Evolutionary conservation across 2,329 filamentous ascomycete species (phyloP), one percentile per base, ranked within the genome.

Genomic region (Pseudocercospora ulei): DNA sequence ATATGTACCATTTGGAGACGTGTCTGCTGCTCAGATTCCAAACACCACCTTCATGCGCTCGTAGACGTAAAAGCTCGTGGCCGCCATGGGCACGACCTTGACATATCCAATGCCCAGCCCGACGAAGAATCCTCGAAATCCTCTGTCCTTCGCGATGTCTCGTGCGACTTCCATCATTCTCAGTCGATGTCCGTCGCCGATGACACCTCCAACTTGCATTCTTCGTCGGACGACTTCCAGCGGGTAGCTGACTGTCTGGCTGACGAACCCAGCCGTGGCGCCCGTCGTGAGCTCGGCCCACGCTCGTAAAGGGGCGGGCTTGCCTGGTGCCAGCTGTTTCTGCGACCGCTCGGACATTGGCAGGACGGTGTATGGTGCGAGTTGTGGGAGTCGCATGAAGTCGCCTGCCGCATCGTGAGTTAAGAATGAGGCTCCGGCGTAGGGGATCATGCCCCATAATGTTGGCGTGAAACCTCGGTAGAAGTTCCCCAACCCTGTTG

Each of bases 121-220:
- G 7, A 96, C 80, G 62, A 85, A 98, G 66, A 94, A 96, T 0
- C 90, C 90, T 35, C 73, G 70, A 43, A 79, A 63, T 0, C 90
- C 90, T 40, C 71, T 72, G 63, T 95, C 85, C 29, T 71, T 66
- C 51, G 77, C 77, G 47, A 98, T 90, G 57, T 77, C 72, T 48
- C 64, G 66, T 2, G 78, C 78, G 1, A 88, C 93, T 64, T 96
- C 88, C 9, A 67, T 65, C 48, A 98, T 83, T 35, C 77, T 70
- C 29, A 94, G 63, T 29, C 82, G 69, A 53, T 76, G 83, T 0
- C 88, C 87, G 58, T 96, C 87, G 1, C 90, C 90, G 0, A 96
- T 85, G 0, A 88, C 87, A 7, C 88, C 90, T 31, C 85, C 83
- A 8, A 98, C 90, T 60, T 98, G 90, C 88, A 98, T 96, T 31